These are phyloP conservation scores for Cercophora scortea DNA, from an alignment of 495 filamentous ascomycete species.

Conservation along the genomic window DNA sequence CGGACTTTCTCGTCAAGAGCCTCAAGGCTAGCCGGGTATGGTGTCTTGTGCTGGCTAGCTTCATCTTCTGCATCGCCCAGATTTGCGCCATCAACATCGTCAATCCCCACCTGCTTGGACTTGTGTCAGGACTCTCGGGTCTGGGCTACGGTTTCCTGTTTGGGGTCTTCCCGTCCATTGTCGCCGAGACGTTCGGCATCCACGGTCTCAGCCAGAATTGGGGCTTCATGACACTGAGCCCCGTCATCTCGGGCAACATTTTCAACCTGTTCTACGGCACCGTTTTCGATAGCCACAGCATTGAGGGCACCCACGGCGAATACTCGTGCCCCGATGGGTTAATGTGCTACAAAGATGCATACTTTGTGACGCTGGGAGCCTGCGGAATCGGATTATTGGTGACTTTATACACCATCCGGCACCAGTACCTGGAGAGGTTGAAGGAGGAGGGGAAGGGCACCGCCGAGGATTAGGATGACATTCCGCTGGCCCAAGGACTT, in stretches of 20 bases:
- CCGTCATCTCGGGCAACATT: constrained; percentile 76
- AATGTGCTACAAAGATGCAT: constrained; percentile 73
- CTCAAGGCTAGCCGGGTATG: constrained; percentile 76
- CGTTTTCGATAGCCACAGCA: constrained; percentile 74
- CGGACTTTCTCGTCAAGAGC: constrained; percentile 77
- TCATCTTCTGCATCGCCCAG: constrained; percentile 76
- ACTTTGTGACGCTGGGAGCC: constrained; percentile 71
- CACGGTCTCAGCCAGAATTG: constrained; percentile 85
- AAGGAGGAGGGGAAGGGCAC: constrained; percentile 24
- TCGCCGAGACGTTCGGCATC: constrained; percentile 86
- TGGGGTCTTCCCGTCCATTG: constrained; percentile 87
- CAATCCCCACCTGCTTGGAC: constrained; percentile 68
- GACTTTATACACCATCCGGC: constrained; percentile 69
- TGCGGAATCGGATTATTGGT: constrained; percentile 62
- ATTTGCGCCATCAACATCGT: constrained; percentile 67
- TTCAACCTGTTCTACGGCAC: constrained; percentile 85
- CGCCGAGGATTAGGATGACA: constrained; percentile 20
- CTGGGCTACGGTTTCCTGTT: constrained; percentile 92
- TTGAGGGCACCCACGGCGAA: constrained; percentile 58
- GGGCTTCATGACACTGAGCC: constrained; percentile 86
- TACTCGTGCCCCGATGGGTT: constrained; percentile 72
- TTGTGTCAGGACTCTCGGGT: constrained; percentile 77
- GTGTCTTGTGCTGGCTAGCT: constrained; percentile 72
- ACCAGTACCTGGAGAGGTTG: constrained; percentile 38
- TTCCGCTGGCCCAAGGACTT: not conserved